Conservation (phyloP, 805 yeast species). For the Barnettozyma botsteinii region DNA sequence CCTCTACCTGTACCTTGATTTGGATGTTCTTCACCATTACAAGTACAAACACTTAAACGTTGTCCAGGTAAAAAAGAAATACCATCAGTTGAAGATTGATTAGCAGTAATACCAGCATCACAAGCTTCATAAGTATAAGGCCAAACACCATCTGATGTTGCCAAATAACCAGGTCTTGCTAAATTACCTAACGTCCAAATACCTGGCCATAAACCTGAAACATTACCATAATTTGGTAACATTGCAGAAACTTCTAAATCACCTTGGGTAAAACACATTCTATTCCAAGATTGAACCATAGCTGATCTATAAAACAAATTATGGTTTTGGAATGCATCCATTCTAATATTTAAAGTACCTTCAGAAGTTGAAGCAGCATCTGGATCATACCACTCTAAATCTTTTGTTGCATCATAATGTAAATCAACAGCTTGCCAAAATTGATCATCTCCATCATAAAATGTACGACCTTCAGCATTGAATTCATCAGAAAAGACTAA, state of each 20-base stretch:
- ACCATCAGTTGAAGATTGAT: slow-evolving; percentile 44
- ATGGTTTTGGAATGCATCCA: slow-evolving; percentile 41
- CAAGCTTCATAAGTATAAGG: slow-evolving; percentile 43
- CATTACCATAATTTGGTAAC: slow-evolving; percentile 37
- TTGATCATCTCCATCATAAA: slow-evolving; percentile 43
- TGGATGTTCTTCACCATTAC: slow-evolving; percentile 41
- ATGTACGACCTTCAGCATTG: slow-evolving; percentile 42
- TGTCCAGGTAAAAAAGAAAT: slow-evolving; percentile 42
- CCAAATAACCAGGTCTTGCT: slow-evolving; percentile 44
- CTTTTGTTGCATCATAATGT: slow-evolving; percentile 42
- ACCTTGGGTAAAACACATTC: slow-evolving; percentile 39
- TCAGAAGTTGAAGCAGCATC: slow-evolving; percentile 39
- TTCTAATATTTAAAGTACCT: slow-evolving; percentile 34
- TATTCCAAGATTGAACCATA: slow-evolving; percentile 45
- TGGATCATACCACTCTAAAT: slow-evolving; percentile 49
- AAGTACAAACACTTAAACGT: slow-evolving; percentile 38
- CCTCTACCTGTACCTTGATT: slow-evolving; percentile 44
- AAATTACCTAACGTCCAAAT: slow-evolving; percentile 45
- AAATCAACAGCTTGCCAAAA: slow-evolving; percentile 40
- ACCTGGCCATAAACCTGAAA: slow-evolving; percentile 47
- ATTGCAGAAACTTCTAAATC: slow-evolving; percentile 36
- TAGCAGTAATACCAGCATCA: slow-evolving; percentile 46
- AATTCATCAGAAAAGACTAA: slow-evolving; percentile 46
- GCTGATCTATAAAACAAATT: slow-evolving; percentile 41
- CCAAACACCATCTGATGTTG: slow-evolving; percentile 46